Evolutionary conservation across 2,329 filamentous ascomycete species (phyloP).

Genomic region (Lasiodiplodia gonubiensis): DNA sequence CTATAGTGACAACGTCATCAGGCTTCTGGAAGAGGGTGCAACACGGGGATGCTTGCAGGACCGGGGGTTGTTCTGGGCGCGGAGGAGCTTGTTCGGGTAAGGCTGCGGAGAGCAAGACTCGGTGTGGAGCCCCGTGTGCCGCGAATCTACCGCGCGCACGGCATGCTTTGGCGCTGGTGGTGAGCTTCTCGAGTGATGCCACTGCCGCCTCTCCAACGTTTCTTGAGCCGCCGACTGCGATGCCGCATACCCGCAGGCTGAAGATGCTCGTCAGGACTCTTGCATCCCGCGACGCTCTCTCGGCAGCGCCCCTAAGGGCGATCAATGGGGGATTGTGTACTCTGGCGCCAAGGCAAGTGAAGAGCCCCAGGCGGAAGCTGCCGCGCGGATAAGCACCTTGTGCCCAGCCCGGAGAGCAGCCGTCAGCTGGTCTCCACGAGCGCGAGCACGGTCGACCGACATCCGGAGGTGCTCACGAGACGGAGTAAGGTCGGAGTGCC

Average conservation of each 20-base stretch:
- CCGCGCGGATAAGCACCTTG: background rate
- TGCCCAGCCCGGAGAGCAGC: background rate
- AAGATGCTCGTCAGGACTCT: background rate
- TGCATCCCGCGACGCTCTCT: background rate
- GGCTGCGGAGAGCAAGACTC: slow-evolving; percentile 18
- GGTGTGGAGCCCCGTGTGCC: slow-evolving; percentile 18
- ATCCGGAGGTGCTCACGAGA: background rate
- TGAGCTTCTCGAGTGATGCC: slow-evolving; percentile 15
- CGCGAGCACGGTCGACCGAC: slow-evolving; percentile 1
- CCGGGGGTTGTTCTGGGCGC: background rate
- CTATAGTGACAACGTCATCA: slow-evolving; percentile 1
- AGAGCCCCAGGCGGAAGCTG: slow-evolving; percentile 4
- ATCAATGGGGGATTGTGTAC: background rate
- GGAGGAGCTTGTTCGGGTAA: slow-evolving; percentile 16
- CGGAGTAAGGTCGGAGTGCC: background rate
- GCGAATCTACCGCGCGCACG: background rate
- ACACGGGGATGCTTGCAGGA: slow-evolving; percentile 6
- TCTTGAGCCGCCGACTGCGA: background rate
- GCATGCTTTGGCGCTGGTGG: slow-evolving; percentile 14
- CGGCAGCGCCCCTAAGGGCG: background rate
- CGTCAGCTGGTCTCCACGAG: background rate
- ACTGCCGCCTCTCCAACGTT: background rate
- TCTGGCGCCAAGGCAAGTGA: background rate
- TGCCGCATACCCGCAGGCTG: too few species aligned
- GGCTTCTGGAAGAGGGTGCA: slow-evolving; percentile 4